Conservation (phyloP, 345 rosid genomes). For the Laguncularia racemosa region DNA sequence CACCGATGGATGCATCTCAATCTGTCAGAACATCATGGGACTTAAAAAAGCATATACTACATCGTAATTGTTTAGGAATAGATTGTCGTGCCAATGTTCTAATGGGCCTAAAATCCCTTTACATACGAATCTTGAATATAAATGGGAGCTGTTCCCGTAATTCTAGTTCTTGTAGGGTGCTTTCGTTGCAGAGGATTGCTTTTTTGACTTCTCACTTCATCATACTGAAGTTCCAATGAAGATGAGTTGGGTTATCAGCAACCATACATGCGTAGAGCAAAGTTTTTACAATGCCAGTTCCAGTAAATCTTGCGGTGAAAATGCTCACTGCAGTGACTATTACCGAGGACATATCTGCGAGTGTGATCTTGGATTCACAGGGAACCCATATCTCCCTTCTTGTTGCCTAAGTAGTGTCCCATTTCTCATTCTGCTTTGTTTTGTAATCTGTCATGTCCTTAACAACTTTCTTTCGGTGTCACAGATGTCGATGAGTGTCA, state of each 20-base stretch:
- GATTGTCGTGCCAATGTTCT: conserved; percentile 14
- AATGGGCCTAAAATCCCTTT: conserved; percentile 4
- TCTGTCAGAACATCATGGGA: neutral
- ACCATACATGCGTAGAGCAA: conserved; percentile 4
- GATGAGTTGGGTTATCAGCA: conserved; percentile 13
- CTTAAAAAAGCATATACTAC: neutral
- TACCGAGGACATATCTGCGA: conserved; percentile 9
- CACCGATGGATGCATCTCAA: conserved; percentile 12
- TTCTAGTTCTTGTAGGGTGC: conserved; percentile 7
- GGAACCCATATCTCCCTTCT: conserved; percentile 17
- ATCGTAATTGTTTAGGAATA: conserved; percentile 7
- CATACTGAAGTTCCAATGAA: conserved; percentile 1
- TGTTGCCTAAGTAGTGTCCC: conserved; percentile 11
- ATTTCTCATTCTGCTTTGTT: too few relatives aligned
- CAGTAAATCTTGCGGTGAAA: conserved; percentile 7
- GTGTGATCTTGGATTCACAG: conserved; percentile 5
- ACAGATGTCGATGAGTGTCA: conserved; percentile 13
- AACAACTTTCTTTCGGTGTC: neutral
- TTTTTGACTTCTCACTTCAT: neutral
- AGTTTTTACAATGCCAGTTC: neutral
- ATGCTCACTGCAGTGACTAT: conserved; percentile 5
- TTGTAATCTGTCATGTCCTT: neutral
- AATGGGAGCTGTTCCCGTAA: neutral
- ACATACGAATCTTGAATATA: neutral
- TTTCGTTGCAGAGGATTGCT: conserved; percentile 5